Evolutionary conservation across 306 rosid genomes (phyloP).

Genomic region (Castanea mollissima): DNA sequence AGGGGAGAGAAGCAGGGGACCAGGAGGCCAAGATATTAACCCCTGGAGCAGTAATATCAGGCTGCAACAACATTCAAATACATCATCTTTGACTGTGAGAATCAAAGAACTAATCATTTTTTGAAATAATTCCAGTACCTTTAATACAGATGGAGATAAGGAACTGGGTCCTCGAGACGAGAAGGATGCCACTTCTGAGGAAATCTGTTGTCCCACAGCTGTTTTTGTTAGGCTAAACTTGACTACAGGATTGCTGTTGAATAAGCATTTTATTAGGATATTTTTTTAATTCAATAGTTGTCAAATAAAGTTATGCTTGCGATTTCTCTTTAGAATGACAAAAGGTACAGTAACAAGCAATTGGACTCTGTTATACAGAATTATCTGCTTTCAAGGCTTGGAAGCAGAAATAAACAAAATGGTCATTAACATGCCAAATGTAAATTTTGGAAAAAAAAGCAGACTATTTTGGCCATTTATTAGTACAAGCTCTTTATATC

Average conservation of each 20-base stretch:
- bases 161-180: slow-evolving; percentile 66
- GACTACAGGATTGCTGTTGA: slow-evolving; percentile 45
- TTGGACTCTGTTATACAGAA: neutral
- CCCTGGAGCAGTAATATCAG: slow-evolving; percentile 69
- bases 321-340: neutral
- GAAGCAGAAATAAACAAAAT: neutral
- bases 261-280: neutral
- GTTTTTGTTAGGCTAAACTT: slow-evolving; percentile 50
- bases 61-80: slow-evolving; percentile 39
- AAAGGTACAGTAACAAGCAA: neutral
- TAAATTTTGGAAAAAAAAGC: too few relatives aligned
- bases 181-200: slow-evolving; percentile 67
- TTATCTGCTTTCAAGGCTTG: neutral
- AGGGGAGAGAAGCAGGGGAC: slow-evolving; percentile 42
- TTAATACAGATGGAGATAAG: slow-evolving; percentile 57
- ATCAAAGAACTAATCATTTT: neutral
- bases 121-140: slow-evolving; percentile 35
- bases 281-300: neutral
- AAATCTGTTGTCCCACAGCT: slow-evolving; percentile 48
- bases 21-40: slow-evolving; percentile 62
- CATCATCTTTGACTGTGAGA: neutral
- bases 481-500: too few relatives aligned
- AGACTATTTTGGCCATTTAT: too few relatives aligned
- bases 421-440: neutral
- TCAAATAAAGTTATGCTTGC: neutral